Conservation (phyloP, 371 early-diverging fungal species). For the Mortierella sp. region DNA sequence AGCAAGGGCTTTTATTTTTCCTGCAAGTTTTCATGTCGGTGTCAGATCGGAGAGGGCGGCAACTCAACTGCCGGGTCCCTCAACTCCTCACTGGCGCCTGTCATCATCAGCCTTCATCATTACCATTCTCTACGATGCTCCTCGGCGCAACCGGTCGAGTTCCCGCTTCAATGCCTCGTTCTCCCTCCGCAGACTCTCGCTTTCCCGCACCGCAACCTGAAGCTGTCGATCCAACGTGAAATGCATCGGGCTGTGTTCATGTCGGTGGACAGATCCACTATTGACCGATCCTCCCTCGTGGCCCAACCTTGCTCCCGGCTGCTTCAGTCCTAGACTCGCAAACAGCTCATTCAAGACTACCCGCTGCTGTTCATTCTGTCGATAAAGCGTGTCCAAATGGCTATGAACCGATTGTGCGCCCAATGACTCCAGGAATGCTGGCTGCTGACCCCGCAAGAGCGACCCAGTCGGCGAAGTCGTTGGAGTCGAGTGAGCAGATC, state of each 20-base stretch:
- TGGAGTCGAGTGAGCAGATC: conserved; percentile 43
- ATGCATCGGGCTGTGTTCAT: conserved; percentile 16
- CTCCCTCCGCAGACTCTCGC: conserved; percentile 65
- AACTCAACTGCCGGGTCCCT: background rate
- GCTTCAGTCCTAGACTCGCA: conserved; percentile 45
- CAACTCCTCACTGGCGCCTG: background rate
- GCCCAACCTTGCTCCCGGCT: background rate
- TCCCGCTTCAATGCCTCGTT: conserved; percentile 67
- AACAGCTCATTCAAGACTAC: conserved; percentile 41
- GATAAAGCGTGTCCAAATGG: conserved; percentile 52
- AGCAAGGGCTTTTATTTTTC: too few relatives aligned
- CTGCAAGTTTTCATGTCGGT: background rate
- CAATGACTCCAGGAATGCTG: conserved; percentile 29
- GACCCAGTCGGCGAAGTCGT: conserved; percentile 52
- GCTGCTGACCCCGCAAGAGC: conserved; percentile 37
- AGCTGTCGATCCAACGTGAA: conserved; percentile 64
- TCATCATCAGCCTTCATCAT: background rate
- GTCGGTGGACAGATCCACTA: conserved; percentile 28
- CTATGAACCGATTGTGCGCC: conserved; percentile 24
- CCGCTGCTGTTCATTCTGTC: conserved; percentile 58
- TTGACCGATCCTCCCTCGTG: background rate
- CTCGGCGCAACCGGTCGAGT: conserved; percentile 60
- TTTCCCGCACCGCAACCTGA: conserved; percentile 61
- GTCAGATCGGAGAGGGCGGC: background rate
- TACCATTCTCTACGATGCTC: background rate